A percentile compares a stretch with the other conserved stretches of the same genome.
phyloP scores from a whole-genome alignment of 495 filamentous ascomycete genomes.

The Astrothelium macrocarpum region DNA sequence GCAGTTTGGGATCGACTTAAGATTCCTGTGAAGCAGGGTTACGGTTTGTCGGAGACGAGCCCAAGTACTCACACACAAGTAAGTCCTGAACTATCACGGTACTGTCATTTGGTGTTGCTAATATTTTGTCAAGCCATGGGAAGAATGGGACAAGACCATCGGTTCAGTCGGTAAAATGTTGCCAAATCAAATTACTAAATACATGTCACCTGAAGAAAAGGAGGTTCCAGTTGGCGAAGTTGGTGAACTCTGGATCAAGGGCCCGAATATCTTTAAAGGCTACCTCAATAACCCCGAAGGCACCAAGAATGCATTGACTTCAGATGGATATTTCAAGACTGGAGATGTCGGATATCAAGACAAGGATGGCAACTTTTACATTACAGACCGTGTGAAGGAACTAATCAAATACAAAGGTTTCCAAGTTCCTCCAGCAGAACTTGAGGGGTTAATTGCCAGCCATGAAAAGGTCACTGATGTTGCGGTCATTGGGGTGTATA shows the following conservation, averaged over 20 bases:
- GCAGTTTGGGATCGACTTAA: slow-evolving; percentile 64
- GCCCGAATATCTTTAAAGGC: slow-evolving; percentile 65
- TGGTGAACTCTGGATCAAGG: slow-evolving; percentile 58
- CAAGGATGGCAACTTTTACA: slow-evolving; percentile 44
- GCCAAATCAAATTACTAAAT: slow-evolving; percentile 76
- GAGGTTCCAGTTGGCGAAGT: slow-evolving; percentile 33
- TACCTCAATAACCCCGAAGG: slow-evolving; percentile 63
- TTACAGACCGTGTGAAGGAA: slow-evolving; percentile 47
- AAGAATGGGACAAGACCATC: slow-evolving; percentile 65
- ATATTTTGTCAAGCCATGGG: slow-evolving; percentile 49
- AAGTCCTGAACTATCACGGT: slow-evolving; percentile 34
- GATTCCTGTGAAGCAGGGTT: slow-evolving; percentile 47
- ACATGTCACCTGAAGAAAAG: slow-evolving; percentile 43
- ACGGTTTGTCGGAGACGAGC: slow-evolving; percentile 50
- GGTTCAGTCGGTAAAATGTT: slow-evolving; percentile 74
- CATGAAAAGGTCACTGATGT: slow-evolving; percentile 31
- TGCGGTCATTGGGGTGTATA: slow-evolving; percentile 34
- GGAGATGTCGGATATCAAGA: slow-evolving; percentile 62
- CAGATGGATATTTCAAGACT: slow-evolving; percentile 74
- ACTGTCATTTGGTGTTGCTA: slow-evolving; percentile 35
- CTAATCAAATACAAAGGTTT: slow-evolving; percentile 46
- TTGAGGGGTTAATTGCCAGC: slow-evolving; percentile 29
- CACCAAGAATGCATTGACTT: slow-evolving; percentile 54
- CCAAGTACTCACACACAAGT: slow-evolving; percentile 40
- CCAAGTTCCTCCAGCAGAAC: slow-evolving; percentile 32